These are phyloP conservation scores for Amaranthus cruentus DNA, from an alignment of 148 eudicot genomes.

Conservation along the genomic window DNA sequence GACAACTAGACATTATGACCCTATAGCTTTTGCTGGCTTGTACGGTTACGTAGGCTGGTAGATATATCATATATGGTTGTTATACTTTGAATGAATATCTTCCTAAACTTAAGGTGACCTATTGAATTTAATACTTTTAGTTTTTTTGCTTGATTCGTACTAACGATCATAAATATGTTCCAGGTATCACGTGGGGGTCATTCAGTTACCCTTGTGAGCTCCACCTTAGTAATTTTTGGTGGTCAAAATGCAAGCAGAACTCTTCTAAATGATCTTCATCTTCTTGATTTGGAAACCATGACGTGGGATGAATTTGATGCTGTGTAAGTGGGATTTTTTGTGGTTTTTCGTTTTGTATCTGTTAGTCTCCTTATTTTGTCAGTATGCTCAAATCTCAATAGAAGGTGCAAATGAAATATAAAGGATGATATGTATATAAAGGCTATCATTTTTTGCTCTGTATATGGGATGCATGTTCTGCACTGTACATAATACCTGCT, in stretches of 20 bases:
- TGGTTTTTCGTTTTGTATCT: no score
- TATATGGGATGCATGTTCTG: conserved; percentile 5
- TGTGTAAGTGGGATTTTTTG: conserved; percentile 42
- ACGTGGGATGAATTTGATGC: conserved; percentile 99
- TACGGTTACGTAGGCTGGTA: no score
- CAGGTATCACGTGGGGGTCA: conserved; percentile 98
- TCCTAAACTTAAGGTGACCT: no score
- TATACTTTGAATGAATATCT: no score
- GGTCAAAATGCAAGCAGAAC: conserved; percentile 91
- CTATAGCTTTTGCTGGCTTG: no score
- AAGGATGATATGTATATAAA: neutral
- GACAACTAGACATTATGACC: no score
- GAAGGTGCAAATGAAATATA: no score
- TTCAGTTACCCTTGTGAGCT: conserved; percentile 69
- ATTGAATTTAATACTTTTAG: neutral
- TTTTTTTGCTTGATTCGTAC: neutral
- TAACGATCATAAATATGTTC: conserved; percentile 24
- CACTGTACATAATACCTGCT: neutral
- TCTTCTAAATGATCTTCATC: conserved; percentile 89
- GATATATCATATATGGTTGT: no score
- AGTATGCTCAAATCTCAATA: no score
- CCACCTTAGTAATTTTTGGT: conserved; percentile 85
- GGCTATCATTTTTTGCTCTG: neutral
- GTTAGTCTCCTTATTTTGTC: no score
- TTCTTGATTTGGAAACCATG: conserved; percentile 94